phyloP scores from a whole-genome alignment of 2,329 filamentous ascomycete species.

The Fusarium agapanthi region DNA sequence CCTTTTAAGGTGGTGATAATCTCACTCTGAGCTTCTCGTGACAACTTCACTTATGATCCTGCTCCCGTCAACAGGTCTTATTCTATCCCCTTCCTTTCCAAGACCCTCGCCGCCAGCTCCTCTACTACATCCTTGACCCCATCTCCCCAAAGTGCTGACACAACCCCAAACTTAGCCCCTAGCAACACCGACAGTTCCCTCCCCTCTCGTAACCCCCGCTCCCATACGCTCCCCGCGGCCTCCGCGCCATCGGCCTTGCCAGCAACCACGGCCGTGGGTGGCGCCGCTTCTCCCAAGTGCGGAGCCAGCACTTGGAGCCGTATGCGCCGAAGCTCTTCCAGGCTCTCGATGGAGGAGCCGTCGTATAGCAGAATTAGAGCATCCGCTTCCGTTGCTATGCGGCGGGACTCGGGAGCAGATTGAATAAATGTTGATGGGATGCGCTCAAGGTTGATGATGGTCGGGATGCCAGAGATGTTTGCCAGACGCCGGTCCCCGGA shows the following conservation, averaged over 20 bases:
- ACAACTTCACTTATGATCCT: background rate
- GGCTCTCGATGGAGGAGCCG: conserved; percentile 1
- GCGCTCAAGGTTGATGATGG: conserved; percentile 24
- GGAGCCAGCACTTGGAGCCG: conserved; percentile 14
- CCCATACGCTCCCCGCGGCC: conserved; percentile 21
- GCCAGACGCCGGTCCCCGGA: conserved; percentile 21
- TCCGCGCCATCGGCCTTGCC: conserved; percentile 27
- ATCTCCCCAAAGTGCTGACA: conserved; percentile 30
- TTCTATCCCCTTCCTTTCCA: conserved; percentile 16
- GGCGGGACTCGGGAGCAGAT: conserved; percentile 1
- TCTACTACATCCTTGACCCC: conserved; percentile 33
- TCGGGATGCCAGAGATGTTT: conserved; percentile 15
- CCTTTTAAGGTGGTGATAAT: background rate
- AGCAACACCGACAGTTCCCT: conserved; percentile 22
- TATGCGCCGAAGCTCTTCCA: conserved; percentile 22
- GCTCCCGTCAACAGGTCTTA: conserved; percentile 3
- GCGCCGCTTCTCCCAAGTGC: conserved; percentile 7
- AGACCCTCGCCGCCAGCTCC: conserved; percentile 25
- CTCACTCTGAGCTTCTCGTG: background rate
- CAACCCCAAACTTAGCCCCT: conserved; percentile 26
- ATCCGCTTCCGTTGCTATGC: conserved; percentile 21
- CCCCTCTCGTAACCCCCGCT: conserved; percentile 14
- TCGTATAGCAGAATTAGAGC: conserved; percentile 31
- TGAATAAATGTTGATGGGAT: conserved; percentile 25
- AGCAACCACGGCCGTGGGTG: conserved; percentile 21